These are phyloP conservation scores for Thinopyrum elongatum DNA, from an alignment of 176 grass and related monocot genomes.

Conservation along the genomic window DNA sequence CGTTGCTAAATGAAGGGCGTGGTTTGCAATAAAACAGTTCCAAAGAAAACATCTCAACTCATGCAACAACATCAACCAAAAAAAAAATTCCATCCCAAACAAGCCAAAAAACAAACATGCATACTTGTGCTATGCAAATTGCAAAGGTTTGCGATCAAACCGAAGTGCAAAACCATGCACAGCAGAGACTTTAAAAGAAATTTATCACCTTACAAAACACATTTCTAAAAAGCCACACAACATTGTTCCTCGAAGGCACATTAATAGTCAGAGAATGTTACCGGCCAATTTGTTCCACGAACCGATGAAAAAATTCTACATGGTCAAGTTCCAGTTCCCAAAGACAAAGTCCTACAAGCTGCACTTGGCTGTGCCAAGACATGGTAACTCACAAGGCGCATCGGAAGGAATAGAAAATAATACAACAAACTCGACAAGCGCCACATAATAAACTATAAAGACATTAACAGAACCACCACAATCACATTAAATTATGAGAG, in stretches of 20 bases:
- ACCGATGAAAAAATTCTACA: slow-evolving; percentile 32
- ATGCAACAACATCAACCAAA: not conserved
- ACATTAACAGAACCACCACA: slow-evolving; percentile 49
- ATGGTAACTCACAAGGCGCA: not conserved
- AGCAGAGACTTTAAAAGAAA: not conserved
- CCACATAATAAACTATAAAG: slow-evolving; percentile 9
- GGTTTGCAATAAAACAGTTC: not conserved
- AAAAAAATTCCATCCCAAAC: not conserved
- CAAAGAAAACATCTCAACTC: not conserved
- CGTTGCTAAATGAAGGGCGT: not conserved
- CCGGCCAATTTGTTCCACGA: slow-evolving; percentile 20
- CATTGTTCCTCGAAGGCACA: not conserved
- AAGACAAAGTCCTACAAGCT: slow-evolving; percentile 28
- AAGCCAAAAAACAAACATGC: not conserved
- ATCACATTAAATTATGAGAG: slow-evolving; percentile 33
- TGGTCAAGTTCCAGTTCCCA: slow-evolving; percentile 12
- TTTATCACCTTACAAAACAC: not conserved
- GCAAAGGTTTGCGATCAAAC: too few relatives aligned
- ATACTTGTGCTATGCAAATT: not conserved
- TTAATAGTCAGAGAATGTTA: not conserved
- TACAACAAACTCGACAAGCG: not conserved
- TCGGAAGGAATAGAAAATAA: slow-evolving; percentile 20
- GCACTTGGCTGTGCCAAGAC: slow-evolving; percentile 17
- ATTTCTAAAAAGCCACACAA: not conserved
- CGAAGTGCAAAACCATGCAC: not conserved